phyloP scores from a whole-genome alignment of 352 stramenopile species.

The Phytopythium ostracodes region DNA sequence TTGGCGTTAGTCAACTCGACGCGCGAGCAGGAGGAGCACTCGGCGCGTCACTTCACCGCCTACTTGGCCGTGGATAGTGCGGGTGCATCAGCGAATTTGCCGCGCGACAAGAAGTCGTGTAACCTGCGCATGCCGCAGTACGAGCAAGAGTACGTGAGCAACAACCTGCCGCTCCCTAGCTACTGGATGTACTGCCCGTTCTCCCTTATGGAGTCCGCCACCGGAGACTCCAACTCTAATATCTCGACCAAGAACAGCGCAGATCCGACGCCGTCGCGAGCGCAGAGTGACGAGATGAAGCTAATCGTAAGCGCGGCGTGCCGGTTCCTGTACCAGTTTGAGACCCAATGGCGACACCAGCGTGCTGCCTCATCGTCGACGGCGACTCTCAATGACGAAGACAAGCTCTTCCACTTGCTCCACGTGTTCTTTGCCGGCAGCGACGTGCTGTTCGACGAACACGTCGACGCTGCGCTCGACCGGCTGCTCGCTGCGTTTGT shows the following conservation, averaged over 20 bases:
- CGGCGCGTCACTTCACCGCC: slow-evolving; percentile 24
- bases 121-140: slow-evolving; percentile 59
- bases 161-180: slow-evolving; percentile 55
- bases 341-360: slow-evolving; percentile 13
- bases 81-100: neutral
- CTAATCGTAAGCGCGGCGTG: slow-evolving; percentile 66
- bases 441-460: slow-evolving; percentile 67
- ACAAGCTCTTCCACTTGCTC: slow-evolving; percentile 73
- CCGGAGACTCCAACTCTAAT: neutral
- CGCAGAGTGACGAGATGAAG: slow-evolving; percentile 67
- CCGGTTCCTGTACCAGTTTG: slow-evolving; percentile 58
- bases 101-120: slow-evolving; percentile 34
- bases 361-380: neutral
- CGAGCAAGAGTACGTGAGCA: slow-evolving; percentile 42
- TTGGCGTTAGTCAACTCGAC: slow-evolving; percentile 58
- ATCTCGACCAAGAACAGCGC: slow-evolving; percentile 9
- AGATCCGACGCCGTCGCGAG: slow-evolving; percentile 27
- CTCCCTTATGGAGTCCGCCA: slow-evolving; percentile 60
- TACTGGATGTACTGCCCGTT: slow-evolving; percentile 74
- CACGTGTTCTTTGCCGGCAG: slow-evolving; percentile 70
- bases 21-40: slow-evolving; percentile 53
- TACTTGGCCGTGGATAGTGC: neutral
- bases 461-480: slow-evolving; percentile 47
- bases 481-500: slow-evolving; percentile 49
- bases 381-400: slow-evolving; percentile 30